Evolutionary conservation across 805 yeast genomes (phyloP).

Genomic region (Schwanniomyces polymorphus): DNA sequence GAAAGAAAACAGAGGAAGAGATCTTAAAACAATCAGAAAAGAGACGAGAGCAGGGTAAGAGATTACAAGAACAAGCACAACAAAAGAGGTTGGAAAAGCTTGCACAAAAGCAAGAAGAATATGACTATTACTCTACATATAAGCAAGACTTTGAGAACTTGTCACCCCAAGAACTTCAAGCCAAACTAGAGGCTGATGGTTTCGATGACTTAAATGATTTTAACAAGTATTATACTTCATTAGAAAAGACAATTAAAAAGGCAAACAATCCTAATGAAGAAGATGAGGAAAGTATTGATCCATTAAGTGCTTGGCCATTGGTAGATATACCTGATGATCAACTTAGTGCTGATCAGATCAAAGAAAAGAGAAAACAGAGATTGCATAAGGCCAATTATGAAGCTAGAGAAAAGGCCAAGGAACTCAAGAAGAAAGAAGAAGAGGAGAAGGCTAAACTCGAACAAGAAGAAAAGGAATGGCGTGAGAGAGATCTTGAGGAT

Average conservation of each 20-base stretch:
- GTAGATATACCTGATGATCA: slow-evolving; percentile 84
- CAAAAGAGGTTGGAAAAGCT: slow-evolving; percentile 78
- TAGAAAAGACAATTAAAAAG: slow-evolving; percentile 69
- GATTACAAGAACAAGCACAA: slow-evolving; percentile 92
- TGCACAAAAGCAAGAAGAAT: slow-evolving; percentile 78
- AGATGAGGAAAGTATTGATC: slow-evolving; percentile 36
- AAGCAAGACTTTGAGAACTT: slow-evolving; percentile 50
- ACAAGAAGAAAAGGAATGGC: slow-evolving; percentile 71
- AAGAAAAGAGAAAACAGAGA: slow-evolving; percentile 83
- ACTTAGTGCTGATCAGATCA: slow-evolving; percentile 72
- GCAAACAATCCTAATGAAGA: slow-evolving; percentile 61
- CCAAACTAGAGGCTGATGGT: slow-evolving; percentile 66
- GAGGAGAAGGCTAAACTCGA: slow-evolving; percentile 60
- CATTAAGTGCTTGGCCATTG: slow-evolving; percentile 64
- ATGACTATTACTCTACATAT: slow-evolving; percentile 64
- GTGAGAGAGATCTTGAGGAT: slow-evolving; percentile 66
- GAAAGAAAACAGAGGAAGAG: slow-evolving; percentile 83
- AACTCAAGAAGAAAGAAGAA: slow-evolving; percentile 69
- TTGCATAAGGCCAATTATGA: slow-evolving; percentile 84
- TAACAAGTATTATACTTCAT: slow-evolving; percentile 57
- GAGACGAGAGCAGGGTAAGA: slow-evolving; percentile 79
- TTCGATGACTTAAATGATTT: slow-evolving; percentile 76
- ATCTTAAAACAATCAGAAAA: slow-evolving; percentile 72
- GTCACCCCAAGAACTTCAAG: slow-evolving; percentile 53
- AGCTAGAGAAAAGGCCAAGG: slow-evolving; percentile 79